Evolutionary conservation across 441 rosid species (phyloP), one percentile per base, ranked within the genome.

Genomic region (Corymbia citriodora): DNA sequence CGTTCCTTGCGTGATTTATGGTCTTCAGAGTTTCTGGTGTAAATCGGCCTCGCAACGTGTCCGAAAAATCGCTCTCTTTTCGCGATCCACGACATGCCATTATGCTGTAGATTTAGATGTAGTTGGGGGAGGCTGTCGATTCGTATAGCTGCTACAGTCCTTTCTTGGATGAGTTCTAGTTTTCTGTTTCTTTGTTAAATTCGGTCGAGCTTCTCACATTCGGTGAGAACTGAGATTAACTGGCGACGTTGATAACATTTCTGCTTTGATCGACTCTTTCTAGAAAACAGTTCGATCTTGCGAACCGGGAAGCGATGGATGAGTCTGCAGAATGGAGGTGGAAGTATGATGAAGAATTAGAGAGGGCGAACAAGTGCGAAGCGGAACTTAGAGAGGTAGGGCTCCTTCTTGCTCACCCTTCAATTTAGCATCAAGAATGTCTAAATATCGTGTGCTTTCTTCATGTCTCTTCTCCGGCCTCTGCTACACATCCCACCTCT

Each of bases 311-410:
- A 87, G 99, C 99, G 55, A 94, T 97, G 98, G 99, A 98, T 90
- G 99, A 97, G 93, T 96, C 99, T 88, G 99, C 99, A 8, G 99
- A 96, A 65, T 97, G 99, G 99, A 93, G 99, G 89, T 89, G 92
- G 94, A 95, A 93, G 91, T 98, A 94, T 91, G 99, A 97, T 87
- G 92, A 81, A 68, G 97, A 98, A 91, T 93, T 93, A 5, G 96
- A 94, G 91, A 96, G 94, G 93, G 95, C 95, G 88, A 94, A 94
- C 17, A 95, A 91, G 88, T 98, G 99, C 90, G 94, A 93, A 70
- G 92, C 89, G 82, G 96, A 97, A 91, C 92, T 98, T 29, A 88
- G 91, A 48, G 92, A 95, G 99, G 99, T 97, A 45, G 45, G 45
- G 85, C 85, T 89, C 33, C 88, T 83, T 82, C 40, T 89, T 45